Base-by-base conservation (phyloP, 441 rosid species). In the Mallotus japonicus region DNA sequence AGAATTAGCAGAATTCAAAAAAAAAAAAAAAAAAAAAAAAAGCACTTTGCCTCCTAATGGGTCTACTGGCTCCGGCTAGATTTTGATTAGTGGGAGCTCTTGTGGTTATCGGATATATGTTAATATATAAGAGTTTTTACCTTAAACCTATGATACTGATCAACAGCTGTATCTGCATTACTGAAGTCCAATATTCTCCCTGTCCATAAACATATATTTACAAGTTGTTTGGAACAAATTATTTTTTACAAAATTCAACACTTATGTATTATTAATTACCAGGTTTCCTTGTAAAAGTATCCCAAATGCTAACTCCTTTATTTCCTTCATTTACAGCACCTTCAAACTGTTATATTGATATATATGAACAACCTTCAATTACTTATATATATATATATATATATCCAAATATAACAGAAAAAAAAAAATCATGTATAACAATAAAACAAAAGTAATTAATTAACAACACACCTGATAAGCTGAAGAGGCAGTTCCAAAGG, bases 101-200 rank as follows among this genome's bases (percentile, higher is more conserved):
- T 28, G 32, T 28, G 32, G 32, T 28, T 28, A 28, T 28, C 3
- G 32, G 32, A 28, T 28, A 28, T 28, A 28, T 24, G 28, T 28
- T 28, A 1, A 28, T 28, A 28, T 28, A 28, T 1, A 28, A 28
- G 32, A 28, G 32, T 49, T 49, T 13, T 53, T 53, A 92, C 97
- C 87, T 87, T 82, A 70, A 83, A 89, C 42, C 97, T 78, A 75
- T 92, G 95, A 79, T 92, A 94, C 63, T 92, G 99, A 87, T 94
- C 99, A 9, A 90, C 97, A 1, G 97, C 85, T 0, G 83, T 86
- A 78, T 94, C 96, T 70, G 96, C 97, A 92, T 89, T 90, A 90
- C 97, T 94, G 78, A 92, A 90, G 76, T 94, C 99, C 80, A 92
- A n/a, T 71, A 94, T 94, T 83, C 80, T 94, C 49, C 97, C 97